These are phyloP conservation scores for Epichloe brachyelytri DNA, from an alignment of 2,329 filamentous ascomycete genomes.

Conservation along the genomic window DNA sequence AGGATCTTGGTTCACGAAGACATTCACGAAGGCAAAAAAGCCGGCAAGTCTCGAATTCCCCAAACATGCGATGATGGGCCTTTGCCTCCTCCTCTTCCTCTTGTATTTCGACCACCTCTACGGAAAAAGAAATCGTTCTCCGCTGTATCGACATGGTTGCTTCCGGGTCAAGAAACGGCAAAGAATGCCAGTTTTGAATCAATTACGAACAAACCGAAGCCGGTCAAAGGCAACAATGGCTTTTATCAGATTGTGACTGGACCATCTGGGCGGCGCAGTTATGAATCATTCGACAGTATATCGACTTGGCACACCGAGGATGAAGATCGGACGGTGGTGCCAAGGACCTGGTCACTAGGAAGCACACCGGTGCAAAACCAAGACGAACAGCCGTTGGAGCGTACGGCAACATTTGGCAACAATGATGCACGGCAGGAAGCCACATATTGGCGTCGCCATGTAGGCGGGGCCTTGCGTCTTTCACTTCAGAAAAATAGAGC, in stretches of 20 bases:
- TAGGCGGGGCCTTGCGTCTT: conserved; percentile 6
- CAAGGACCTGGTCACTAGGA: conserved; percentile 36
- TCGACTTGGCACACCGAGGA: conserved; percentile 38
- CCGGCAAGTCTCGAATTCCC: not conserved
- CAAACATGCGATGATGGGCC: conserved; percentile 17
- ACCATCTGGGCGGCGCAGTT: conserved; percentile 22
- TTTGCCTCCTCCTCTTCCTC: conserved; percentile 42
- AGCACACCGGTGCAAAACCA: conserved; percentile 28
- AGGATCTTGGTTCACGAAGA: conserved; percentile 9
- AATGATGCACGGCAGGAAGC: conserved; percentile 8
- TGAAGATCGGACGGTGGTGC: conserved; percentile 28
- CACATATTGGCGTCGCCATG: conserved; percentile 17
- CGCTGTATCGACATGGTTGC: conserved; percentile 47
- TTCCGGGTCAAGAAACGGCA: conserved; percentile 26
- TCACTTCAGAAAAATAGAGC: not conserved
- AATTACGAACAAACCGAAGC: conserved; percentile 41
- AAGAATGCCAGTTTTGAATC: conserved; percentile 32
- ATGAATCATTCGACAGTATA: conserved; percentile 33
- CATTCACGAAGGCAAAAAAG: not conserved
- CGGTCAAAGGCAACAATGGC: conserved; percentile 37
- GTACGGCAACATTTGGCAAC: conserved; percentile 18
- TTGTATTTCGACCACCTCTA: conserved; percentile 45
- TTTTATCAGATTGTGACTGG: conserved; percentile 45
- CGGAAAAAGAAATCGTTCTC: conserved; percentile 57
- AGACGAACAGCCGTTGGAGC: conserved; percentile 29